Percentiles rank a stretch among this genome's conserved stretches.
phyloP scores from a whole-genome alignment of 495 filamentous ascomycete genomes.

The Xylaria cubensis region DNA sequence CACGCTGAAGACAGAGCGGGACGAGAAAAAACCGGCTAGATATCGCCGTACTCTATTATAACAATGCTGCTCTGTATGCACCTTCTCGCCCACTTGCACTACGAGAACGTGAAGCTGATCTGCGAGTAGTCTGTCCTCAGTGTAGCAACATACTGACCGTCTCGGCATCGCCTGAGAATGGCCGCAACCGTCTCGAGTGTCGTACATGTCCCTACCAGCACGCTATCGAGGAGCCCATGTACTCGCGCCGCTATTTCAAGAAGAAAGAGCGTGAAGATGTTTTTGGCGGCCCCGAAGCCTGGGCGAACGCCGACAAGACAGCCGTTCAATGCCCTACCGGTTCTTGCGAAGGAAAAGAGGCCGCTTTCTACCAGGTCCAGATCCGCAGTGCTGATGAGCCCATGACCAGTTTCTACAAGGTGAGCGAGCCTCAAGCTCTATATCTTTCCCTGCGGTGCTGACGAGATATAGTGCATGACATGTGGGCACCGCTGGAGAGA shows the following conservation, averaged over 20 bases:
- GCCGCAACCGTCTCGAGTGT: conserved; percentile 79
- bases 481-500: conserved; percentile 66
- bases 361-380: conserved; percentile 95
- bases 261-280: conserved; percentile 90
- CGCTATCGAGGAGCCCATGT: conserved; percentile 73
- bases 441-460: conserved; percentile 23
- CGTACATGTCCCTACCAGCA: conserved; percentile 91
- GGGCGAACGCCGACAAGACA: conserved; percentile 86
- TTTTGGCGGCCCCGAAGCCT: conserved; percentile 83
- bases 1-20: conserved; percentile 5
- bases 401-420: conserved; percentile 96
- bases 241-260: conserved; percentile 75
- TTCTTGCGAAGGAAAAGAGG: conserved; percentile 75
- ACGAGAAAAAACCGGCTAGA: background rate
- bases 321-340: conserved; percentile 78
- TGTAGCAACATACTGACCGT: conserved; percentile 89
- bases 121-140: conserved; percentile 78
- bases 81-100: background rate
- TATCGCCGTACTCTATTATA: conserved; percentile 12
- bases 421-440: conserved; percentile 42
- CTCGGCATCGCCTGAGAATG: conserved; percentile 49
- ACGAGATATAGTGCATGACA: conserved; percentile 60
- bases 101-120: conserved; percentile 19
- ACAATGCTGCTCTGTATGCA: conserved; percentile 74
- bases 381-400: conserved; percentile 98